Evolutionary conservation across 768 basidiomycete genomes (phyloP).

Genomic region (Ramaria sp.): DNA sequence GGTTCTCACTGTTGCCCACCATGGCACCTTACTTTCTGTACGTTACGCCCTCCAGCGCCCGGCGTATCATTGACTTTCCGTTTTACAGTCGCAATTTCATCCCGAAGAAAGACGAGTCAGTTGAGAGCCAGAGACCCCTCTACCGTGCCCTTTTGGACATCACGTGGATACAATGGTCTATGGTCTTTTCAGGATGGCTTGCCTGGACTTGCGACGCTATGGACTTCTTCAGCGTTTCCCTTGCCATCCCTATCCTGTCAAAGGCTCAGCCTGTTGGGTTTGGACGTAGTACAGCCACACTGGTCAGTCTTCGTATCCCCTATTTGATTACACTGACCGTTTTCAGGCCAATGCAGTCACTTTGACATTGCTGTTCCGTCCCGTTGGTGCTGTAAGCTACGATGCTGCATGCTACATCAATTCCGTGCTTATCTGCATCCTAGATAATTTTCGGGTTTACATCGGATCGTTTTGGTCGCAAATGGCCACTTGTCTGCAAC

Average conservation of each 20-base stretch:
- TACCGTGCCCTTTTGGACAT: conserved; percentile 32
- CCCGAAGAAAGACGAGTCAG: conserved; percentile 34
- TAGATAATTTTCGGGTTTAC: conserved; percentile 66
- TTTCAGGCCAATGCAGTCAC: conserved; percentile 71
- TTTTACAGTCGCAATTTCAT: conserved; percentile 27
- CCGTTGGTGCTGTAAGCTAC: conserved; percentile 50
- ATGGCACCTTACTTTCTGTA: too few relatives aligned
- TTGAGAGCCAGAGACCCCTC: conserved; percentile 26
- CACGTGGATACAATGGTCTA: conserved; percentile 27
- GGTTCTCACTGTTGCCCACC: too few relatives aligned
- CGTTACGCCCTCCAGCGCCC: too few relatives aligned
- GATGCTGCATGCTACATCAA: not conserved
- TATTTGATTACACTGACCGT: not conserved
- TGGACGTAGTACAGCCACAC: conserved; percentile 43
- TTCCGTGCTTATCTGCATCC: not conserved
- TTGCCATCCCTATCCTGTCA: conserved; percentile 21
- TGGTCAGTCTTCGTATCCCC: conserved; percentile 34
- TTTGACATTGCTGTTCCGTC: conserved; percentile 85
- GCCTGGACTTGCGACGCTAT: conserved; percentile 84
- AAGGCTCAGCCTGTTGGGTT: not conserved
- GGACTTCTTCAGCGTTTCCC: conserved; percentile 67
- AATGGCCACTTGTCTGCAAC: conserved; percentile 84
- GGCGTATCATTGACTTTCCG: too few relatives aligned
- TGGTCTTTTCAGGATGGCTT: conserved; percentile 47
- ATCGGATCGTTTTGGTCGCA: conserved; percentile 86